Conservation (phyloP, 495 filamentous ascomycete genomes). For the Xylaria cubensis region DNA sequence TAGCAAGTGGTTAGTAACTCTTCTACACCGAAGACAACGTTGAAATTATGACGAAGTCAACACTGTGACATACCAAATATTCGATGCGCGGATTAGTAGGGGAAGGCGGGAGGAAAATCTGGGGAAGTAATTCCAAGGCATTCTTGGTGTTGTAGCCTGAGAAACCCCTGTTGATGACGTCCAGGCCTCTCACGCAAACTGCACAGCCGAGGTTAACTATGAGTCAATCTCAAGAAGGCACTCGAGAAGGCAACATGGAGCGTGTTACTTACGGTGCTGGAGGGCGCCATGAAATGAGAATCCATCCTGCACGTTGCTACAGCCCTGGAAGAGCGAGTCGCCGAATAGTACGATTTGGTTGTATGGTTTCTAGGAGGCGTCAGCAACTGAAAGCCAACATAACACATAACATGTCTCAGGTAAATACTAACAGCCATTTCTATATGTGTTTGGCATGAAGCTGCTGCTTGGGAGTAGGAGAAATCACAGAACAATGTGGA, state of each 20-base stretch:
- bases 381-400: background rate
- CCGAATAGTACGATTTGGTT: constrained; percentile 81
- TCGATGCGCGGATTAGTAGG: constrained; percentile 58
- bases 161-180: constrained; percentile 58
- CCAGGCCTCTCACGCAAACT: constrained; percentile 53
- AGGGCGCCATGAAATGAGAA: constrained; percentile 77
- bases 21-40: constrained; percentile 3
- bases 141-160: constrained; percentile 59
- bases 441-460: background rate
- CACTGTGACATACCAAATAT: constrained; percentile 64
- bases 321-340: constrained; percentile 77
- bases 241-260: background rate
- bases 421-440: constrained; percentile 39
- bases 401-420: background rate
- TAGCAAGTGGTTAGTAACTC: constrained; percentile 29
- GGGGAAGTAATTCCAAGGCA: constrained; percentile 48
- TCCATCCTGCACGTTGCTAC: constrained; percentile 61
- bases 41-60: background rate
- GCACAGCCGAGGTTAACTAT: constrained; percentile 32
- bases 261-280: constrained; percentile 63
- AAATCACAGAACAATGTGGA: background rate
- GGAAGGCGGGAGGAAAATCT: constrained; percentile 54
- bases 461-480: background rate
- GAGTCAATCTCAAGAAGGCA: background rate
- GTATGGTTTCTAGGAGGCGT: constrained; percentile 44